These are phyloP conservation scores for Psilocybe mexicana DNA, from an alignment of 1,284 basidiomycete genomes.

Conservation along the genomic window DNA sequence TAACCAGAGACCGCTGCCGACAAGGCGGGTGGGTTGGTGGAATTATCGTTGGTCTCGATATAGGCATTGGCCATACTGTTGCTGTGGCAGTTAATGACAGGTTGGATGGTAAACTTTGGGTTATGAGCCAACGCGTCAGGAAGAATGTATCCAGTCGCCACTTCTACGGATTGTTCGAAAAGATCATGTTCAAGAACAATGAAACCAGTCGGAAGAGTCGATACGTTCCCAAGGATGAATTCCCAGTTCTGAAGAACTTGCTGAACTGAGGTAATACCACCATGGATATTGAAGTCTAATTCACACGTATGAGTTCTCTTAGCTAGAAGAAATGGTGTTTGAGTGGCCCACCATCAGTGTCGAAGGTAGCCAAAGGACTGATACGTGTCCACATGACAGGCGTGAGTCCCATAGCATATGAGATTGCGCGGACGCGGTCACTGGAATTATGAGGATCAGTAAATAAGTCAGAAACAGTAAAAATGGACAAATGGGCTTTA, in stretches of 20 bases:
- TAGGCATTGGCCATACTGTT: slow-evolving; percentile 60
- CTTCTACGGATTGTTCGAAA: slow-evolving; percentile 66
- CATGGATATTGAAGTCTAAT: slow-evolving; percentile 4
- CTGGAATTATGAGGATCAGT: neutral
- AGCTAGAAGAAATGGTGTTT: neutral
- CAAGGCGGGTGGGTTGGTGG: slow-evolving; percentile 47
- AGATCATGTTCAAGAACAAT: slow-evolving; percentile 79
- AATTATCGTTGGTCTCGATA: slow-evolving; percentile 67
- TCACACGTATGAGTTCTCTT: neutral
- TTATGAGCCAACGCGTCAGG: slow-evolving; percentile 64
- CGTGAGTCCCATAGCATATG: slow-evolving; percentile 4
- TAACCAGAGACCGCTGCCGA: slow-evolving; percentile 32
- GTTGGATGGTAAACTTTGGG: slow-evolving; percentile 60
- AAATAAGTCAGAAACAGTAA: neutral
- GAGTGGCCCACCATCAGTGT: slow-evolving; percentile 4
- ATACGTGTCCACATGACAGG: slow-evolving; percentile 10
- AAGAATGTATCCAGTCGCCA: slow-evolving; percentile 72
- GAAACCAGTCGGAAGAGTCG: slow-evolving; percentile 55
- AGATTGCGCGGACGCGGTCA: slow-evolving; percentile 7
- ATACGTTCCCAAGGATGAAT: slow-evolving; percentile 56
- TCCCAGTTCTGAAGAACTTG: slow-evolving; percentile 64
- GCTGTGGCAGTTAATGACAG: slow-evolving; percentile 70
- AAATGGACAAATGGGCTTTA: neutral
- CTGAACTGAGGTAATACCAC: slow-evolving; percentile 4
- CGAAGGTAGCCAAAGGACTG: slow-evolving; percentile 6